Evolutionary conservation across 2,329 filamentous ascomycete genomes (phyloP), one percentile per base, ranked within the genome.

Genomic region (Alternaria novae-zelandiae): DNA sequence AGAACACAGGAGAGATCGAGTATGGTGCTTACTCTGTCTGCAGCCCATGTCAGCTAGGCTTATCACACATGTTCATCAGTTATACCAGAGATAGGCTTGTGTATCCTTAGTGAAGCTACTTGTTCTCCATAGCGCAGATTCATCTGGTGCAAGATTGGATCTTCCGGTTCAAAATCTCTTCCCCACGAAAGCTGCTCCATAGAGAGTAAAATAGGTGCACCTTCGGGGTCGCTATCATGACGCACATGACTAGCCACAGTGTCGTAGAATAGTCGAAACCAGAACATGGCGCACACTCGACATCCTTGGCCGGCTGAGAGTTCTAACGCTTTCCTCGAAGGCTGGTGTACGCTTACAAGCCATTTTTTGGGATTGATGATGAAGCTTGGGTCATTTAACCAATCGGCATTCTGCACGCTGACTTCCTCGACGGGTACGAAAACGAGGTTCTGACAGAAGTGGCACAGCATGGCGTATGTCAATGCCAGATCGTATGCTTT

Each of bases 281-380:
- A 49, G 23, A 13, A 17, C 9, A 28, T 23, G 13, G 46, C 46
- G 10, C 46, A 49, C 3, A 49, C 10, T 49, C 46, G 13, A 17
- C 46, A 49, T 28, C 46, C 23, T 26, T 3, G 23, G 6, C 46
- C 11, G n/a, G 46, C 46, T 7, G 46, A 49, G 23, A 49, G 15
- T 28, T 26, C 46, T 4, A 49, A 6, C 12, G 46, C 46, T 49
- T 6, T 4, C 9, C 26, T 6, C 3, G 46, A 49, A 49, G 46
- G 25, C 6, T 49, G 46, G 20, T 49, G 46, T 10, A 49, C 5
- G 23, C 46, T 28, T 26, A 26, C 13, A 11, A 47, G 15, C 1
- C 2, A 3, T 4, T 8, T n/a, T 3, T n/a, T 7, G 3, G 21
- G 21, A 25, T n/a, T 5, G 6, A 1, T 0, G 12, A 32, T 0